A percentile compares a stretch with the other conserved stretches of the same genome.
These are phyloP conservation scores for Zelopaecilomyces penicillatus DNA, from an alignment of 2,329 filamentous ascomycete genomes.

Conservation along the genomic window DNA sequence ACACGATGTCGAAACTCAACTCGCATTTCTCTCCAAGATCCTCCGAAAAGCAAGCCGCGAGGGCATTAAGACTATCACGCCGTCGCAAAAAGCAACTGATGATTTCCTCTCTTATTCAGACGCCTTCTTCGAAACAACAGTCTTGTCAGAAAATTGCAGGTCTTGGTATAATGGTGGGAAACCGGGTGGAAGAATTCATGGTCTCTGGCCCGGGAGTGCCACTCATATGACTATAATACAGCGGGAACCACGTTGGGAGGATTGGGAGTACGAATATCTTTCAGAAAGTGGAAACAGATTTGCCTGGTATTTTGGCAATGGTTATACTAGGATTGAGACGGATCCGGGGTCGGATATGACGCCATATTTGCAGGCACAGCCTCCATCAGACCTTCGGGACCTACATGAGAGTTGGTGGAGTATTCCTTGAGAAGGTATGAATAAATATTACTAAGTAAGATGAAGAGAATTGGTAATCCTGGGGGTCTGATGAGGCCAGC, in stretches of 20 bases:
- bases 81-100: constrained; percentile 50
- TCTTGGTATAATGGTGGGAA: constrained; percentile 64
- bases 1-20: constrained; percentile 56
- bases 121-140: constrained; percentile 46
- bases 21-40: constrained; percentile 57
- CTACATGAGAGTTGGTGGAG: constrained; percentile 64
- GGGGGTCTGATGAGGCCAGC: no score
- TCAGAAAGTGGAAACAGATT: constrained; percentile 41
- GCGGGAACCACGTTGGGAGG: constrained; percentile 46
- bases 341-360: constrained; percentile 52
- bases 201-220: constrained; percentile 62
- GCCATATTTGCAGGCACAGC: constrained; percentile 49
- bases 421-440: constrained; percentile 17
- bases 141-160: constrained; percentile 54
- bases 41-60: constrained; percentile 59
- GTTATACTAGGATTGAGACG: constrained; percentile 52
- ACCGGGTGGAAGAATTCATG: constrained; percentile 56
- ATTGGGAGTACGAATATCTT: constrained; percentile 43
- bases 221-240: constrained; percentile 52
- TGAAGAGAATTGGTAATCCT: no score
- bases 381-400: constrained; percentile 50
- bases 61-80: constrained; percentile 54
- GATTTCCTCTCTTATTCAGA: constrained; percentile 55
- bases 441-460: neutral
- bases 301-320: constrained; percentile 59